These are phyloP conservation scores for Boletellus sp. DNA, from an alignment of 768 basidiomycete genomes.

Conservation along the genomic window DNA sequence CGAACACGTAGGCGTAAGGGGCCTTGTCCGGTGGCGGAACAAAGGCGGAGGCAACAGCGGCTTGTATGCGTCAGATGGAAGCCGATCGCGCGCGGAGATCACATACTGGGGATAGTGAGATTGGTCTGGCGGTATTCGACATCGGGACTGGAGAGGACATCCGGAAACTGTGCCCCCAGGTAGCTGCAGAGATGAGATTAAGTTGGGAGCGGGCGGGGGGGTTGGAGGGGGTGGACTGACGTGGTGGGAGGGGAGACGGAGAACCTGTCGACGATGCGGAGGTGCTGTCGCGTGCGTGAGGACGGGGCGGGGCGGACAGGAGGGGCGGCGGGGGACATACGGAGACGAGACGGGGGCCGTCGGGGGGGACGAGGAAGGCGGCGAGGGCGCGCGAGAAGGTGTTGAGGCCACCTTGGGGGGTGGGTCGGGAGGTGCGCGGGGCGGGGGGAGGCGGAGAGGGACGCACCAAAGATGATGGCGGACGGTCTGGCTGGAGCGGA, in stretches of 20 bases:
- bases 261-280: constrained; percentile 73
- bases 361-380: constrained; percentile 58
- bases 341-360: constrained; percentile 68
- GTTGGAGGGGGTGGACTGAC: constrained; percentile 38
- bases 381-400: constrained; percentile 74
- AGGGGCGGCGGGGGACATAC: constrained; percentile 46
- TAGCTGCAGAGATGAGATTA: constrained; percentile 46
- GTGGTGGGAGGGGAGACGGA: constrained; percentile 73
- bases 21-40: constrained; percentile 65
- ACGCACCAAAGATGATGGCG: constrained; percentile 75
- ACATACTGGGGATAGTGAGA: constrained; percentile 66
- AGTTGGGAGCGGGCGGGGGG: constrained; percentile 7
- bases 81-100: neutral
- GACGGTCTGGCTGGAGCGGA: constrained; percentile 41
- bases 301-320: constrained; percentile 11
- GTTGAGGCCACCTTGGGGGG: constrained; percentile 67
- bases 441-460: neutral
- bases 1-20: constrained; percentile 80
- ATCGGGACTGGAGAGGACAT: constrained; percentile 59
- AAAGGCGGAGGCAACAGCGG: constrained; percentile 63
- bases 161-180: constrained; percentile 70
- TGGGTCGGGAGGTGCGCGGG: constrained; percentile 7
- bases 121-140: constrained; percentile 85
- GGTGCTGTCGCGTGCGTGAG: constrained; percentile 41
- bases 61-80: constrained; percentile 36